These are phyloP conservation scores for Fusarium fujikuroi DNA, from an alignment of 2,329 filamentous ascomycete genomes.

Conservation along the genomic window DNA sequence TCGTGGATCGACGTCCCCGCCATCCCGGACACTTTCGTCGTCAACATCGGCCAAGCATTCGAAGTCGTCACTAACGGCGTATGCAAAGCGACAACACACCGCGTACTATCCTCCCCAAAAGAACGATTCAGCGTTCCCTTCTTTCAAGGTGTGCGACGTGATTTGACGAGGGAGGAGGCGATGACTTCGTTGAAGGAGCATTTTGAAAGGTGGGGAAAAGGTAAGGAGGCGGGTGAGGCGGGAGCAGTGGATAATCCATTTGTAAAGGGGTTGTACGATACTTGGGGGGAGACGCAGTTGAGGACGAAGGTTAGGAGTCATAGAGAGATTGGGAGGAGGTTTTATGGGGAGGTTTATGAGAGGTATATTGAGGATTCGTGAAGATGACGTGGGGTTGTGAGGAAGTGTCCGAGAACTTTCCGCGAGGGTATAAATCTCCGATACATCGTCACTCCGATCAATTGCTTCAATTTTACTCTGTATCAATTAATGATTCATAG, in stretches of 20 bases:
- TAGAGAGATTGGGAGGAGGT: slow-evolving; percentile 57
- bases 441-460: not conserved
- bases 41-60: slow-evolving; percentile 69
- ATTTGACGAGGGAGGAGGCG: slow-evolving; percentile 57
- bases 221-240: slow-evolving; percentile 50
- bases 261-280: slow-evolving; percentile 60
- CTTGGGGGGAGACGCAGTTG: slow-evolving; percentile 65
- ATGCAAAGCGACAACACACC: slow-evolving; percentile 63
- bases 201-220: slow-evolving; percentile 45
- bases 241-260: slow-evolving; percentile 60
- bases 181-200: slow-evolving; percentile 52
- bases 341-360: slow-evolving; percentile 60
- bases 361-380: slow-evolving; percentile 56
- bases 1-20: slow-evolving; percentile 62
- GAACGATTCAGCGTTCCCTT: slow-evolving; percentile 58
- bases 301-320: slow-evolving; percentile 65
- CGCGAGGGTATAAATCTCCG: slow-evolving; percentile 30
- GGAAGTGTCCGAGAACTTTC: slow-evolving; percentile 45
- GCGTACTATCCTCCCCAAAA: slow-evolving; percentile 50
- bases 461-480: not conserved
- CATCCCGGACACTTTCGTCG: slow-evolving; percentile 62
- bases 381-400: not conserved
- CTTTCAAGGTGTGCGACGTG: slow-evolving; percentile 61
- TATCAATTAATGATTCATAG: not conserved
- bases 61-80: slow-evolving; percentile 65